These are phyloP conservation scores for Tylopilus sp. DNA, from an alignment of 768 basidiomycete species.

Conservation along the genomic window DNA sequence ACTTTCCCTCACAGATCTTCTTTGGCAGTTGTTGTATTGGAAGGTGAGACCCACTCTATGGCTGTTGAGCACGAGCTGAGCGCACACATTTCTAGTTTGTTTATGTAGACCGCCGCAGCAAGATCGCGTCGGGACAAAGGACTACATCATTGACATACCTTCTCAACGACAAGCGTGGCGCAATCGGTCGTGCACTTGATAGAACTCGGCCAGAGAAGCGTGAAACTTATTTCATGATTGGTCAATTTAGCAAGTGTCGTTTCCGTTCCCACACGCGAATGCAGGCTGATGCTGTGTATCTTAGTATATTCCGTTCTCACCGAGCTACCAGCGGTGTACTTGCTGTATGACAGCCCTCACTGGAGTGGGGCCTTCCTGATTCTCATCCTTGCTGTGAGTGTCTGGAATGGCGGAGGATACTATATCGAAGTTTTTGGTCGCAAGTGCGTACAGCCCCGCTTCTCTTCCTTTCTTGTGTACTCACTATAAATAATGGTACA, in stretches of 20 bases:
- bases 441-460: constrained; percentile 59
- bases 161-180: constrained; percentile 82
- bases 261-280: neutral
- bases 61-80: neutral
- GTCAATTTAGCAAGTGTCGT: constrained; percentile 66
- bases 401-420: constrained; percentile 95
- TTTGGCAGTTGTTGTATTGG: constrained; percentile 95
- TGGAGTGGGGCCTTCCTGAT: constrained; percentile 81
- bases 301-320: constrained; percentile 83
- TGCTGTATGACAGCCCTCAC: constrained; percentile 75
- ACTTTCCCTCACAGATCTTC: constrained; percentile 55
- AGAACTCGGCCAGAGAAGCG: constrained; percentile 59
- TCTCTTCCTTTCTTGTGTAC: neutral
- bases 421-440: constrained; percentile 97
- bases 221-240: constrained; percentile 73
- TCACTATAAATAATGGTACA: constrained; percentile 28
- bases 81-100: constrained; percentile 54
- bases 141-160: constrained; percentile 88
- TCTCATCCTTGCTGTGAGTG: constrained; percentile 78
- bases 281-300: constrained; percentile 6
- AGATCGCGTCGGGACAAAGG: constrained; percentile 89
- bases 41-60: constrained; percentile 48
- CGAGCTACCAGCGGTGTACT: constrained; percentile 78
- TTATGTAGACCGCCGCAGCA: constrained; percentile 79
- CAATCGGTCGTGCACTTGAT: constrained; percentile 71